Percentiles rank a stretch among this genome's conserved stretches.
phyloP scores from a whole-genome alignment of 768 basidiomycete genomes.

The Cantharellus anzutake region DNA sequence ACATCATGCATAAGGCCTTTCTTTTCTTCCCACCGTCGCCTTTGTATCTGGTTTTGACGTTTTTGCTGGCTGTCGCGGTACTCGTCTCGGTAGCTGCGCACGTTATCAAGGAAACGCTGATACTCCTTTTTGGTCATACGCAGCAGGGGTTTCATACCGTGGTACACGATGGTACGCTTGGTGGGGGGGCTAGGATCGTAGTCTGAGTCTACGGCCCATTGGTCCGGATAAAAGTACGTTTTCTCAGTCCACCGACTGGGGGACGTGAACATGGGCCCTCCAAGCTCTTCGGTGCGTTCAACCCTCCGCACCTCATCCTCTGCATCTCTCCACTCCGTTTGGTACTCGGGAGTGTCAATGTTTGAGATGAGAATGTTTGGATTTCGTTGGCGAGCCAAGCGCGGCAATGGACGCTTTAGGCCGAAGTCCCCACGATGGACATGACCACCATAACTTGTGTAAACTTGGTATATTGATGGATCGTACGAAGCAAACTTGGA shows the following conservation, averaged over 20 bases:
- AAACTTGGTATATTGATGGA: constrained; percentile 58
- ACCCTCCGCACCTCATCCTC: constrained; percentile 50
- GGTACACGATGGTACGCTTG: neutral
- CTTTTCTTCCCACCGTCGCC: neutral
- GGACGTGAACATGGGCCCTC: constrained; percentile 19
- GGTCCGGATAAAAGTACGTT: neutral
- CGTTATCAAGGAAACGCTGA: constrained; percentile 33
- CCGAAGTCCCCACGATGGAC: constrained; percentile 70
- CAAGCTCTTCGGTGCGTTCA: constrained; percentile 45
- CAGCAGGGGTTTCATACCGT: neutral
- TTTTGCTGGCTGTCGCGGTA: constrained; percentile 32
- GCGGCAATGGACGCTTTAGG: constrained; percentile 59
- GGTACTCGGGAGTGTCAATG: constrained; percentile 55
- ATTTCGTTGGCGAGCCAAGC: constrained; percentile 32
- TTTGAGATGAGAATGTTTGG: constrained; percentile 45
- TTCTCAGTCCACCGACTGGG: constrained; percentile 20
- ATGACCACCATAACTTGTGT: constrained; percentile 48
- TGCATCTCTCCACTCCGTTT: constrained; percentile 57
- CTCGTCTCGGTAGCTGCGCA: constrained; percentile 34
- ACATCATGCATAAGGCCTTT: neutral
- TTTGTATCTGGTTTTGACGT: neutral
- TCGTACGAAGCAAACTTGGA: constrained; percentile 72
- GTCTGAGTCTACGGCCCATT: constrained; percentile 29
- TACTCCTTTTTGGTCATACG: constrained; percentile 24
- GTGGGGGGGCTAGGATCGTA: constrained; percentile 12